Evolutionary conservation across 352 stramenopile genomes (phyloP).

Genomic region (Stramenopiles sp.): DNA sequence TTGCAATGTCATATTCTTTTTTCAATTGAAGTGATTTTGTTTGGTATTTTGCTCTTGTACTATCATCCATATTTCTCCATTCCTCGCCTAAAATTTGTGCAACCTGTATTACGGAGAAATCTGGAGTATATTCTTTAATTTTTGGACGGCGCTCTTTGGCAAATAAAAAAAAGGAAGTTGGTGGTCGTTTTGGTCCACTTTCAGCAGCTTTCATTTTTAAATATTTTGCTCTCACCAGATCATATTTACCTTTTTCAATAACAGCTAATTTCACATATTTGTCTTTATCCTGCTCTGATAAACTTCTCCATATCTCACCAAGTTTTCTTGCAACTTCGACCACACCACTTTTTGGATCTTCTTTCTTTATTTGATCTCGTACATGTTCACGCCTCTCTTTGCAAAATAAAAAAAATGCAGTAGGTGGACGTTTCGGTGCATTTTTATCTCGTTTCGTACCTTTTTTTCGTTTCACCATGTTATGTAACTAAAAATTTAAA

Average conservation of each 20-base stretch:
- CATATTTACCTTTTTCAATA: constrained; percentile 55
- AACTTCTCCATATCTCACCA: constrained; percentile 50
- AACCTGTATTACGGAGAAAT: constrained; percentile 78
- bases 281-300: constrained; percentile 35
- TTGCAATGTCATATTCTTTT: not conserved
- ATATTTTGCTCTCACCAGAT: constrained; percentile 63
- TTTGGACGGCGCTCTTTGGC: constrained; percentile 25
- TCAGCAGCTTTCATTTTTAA: constrained; percentile 72
- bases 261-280: constrained; percentile 54
- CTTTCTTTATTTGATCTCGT: constrained; percentile 12
- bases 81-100: constrained; percentile 44
- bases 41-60: constrained; percentile 69
- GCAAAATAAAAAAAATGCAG: constrained; percentile 69
- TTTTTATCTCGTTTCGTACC: constrained; percentile 73
- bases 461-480: constrained; percentile 35
- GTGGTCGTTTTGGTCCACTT: constrained; percentile 71
- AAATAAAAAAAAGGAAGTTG: constrained; percentile 83
- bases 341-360: constrained; percentile 14
- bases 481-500: too few species aligned
- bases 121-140: constrained; percentile 57
- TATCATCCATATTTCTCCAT: constrained; percentile 62
- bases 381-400: constrained; percentile 46
- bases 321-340: constrained; percentile 42
- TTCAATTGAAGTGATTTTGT: constrained; percentile 60
- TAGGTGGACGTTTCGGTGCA: constrained; percentile 58